These are phyloP conservation scores for Phaeophleospora eucalypticola DNA, from an alignment of 2,329 filamentous ascomycete genomes.

Conservation along the genomic window DNA sequence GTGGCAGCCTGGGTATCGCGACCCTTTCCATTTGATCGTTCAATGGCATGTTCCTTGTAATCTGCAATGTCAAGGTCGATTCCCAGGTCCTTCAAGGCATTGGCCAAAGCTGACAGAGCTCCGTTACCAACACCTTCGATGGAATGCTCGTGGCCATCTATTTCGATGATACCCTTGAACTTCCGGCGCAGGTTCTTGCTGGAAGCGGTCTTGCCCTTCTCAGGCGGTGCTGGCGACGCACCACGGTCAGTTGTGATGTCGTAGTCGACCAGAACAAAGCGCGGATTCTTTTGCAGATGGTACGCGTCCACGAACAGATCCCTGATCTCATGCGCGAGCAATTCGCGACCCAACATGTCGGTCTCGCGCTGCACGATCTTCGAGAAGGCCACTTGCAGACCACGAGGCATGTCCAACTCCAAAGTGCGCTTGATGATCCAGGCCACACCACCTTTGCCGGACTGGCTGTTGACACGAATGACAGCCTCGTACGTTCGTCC, in stretches of 20 bases:
- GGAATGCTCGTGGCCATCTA: constrained; percentile 74
- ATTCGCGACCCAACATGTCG: constrained; percentile 76
- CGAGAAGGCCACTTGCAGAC: constrained; percentile 86
- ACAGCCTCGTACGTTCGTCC: constrained; percentile 96
- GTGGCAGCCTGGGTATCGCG: constrained; percentile 85
- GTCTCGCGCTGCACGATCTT: constrained; percentile 78
- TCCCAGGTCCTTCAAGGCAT: constrained; percentile 72
- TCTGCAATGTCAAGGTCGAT: constrained; percentile 87
- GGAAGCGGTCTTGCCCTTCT: constrained; percentile 62
- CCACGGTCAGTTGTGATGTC: constrained; percentile 82
- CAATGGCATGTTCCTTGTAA: constrained; percentile 93
- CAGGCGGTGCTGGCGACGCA: constrained; percentile 64
- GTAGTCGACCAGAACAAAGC: constrained; percentile 87
- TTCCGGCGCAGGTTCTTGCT: constrained; percentile 68
- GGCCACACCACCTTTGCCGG: constrained; percentile 87
- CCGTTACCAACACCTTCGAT: constrained; percentile 82
- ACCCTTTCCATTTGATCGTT: constrained; percentile 41
- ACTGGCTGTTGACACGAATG: constrained; percentile 96
- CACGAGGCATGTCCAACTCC: constrained; percentile 86
- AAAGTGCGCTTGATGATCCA: constrained; percentile 90
- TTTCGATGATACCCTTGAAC: constrained; percentile 78
- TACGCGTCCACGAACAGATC: constrained; percentile 86
- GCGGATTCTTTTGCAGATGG: constrained; percentile 75
- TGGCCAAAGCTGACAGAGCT: constrained; percentile 81
- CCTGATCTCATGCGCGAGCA: constrained; percentile 78